phyloP scores from a whole-genome alignment of 768 basidiomycete genomes.

The Phylloporus sp. region DNA sequence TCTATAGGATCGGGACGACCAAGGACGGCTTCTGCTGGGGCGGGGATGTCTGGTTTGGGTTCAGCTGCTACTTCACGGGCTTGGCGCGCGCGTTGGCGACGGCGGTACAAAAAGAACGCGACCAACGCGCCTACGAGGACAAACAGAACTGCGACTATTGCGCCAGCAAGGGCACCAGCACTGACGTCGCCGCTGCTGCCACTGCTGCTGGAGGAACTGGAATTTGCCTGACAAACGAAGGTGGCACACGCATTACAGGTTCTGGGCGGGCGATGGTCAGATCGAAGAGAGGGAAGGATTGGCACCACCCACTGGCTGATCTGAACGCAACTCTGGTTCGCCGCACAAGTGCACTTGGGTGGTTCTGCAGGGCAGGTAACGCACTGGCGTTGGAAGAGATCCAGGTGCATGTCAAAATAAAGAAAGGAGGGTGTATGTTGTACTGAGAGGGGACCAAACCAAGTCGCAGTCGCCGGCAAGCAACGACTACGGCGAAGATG shows the following conservation, averaged over 20 bases:
- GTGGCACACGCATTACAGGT: constrained; percentile 53
- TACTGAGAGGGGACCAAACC: constrained; percentile 14
- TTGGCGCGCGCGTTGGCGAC: constrained; percentile 44
- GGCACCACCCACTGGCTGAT: constrained; percentile 50
- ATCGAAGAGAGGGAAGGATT: not conserved
- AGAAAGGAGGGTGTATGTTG: constrained; percentile 35
- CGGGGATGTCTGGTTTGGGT: constrained; percentile 59
- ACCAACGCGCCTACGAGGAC: constrained; percentile 51
- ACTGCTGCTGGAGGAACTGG: constrained; percentile 14
- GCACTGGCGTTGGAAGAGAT: constrained; percentile 45
- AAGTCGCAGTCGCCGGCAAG: too few relatives aligned
- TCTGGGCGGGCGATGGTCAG: constrained; percentile 36
- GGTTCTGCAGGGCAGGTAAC: constrained; percentile 47
- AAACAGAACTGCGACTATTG: constrained; percentile 59
- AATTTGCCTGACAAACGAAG: constrained; percentile 47
- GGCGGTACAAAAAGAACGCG: constrained; percentile 63
- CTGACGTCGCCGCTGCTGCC: constrained; percentile 46
- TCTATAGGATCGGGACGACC: constrained; percentile 80
- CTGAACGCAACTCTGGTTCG: constrained; percentile 55
- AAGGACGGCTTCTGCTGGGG: constrained; percentile 72
- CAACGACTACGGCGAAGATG: constrained; percentile 5
- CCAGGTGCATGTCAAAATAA: constrained; percentile 29
- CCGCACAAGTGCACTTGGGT: constrained; percentile 49
- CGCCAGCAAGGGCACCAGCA: constrained; percentile 71
- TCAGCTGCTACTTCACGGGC: constrained; percentile 32